A percentile compares a stretch with the other conserved stretches of the same genome.
phyloP scores from a whole-genome alignment of 208 protist genomes.

The Blastocrithidia nonstop region DNA sequence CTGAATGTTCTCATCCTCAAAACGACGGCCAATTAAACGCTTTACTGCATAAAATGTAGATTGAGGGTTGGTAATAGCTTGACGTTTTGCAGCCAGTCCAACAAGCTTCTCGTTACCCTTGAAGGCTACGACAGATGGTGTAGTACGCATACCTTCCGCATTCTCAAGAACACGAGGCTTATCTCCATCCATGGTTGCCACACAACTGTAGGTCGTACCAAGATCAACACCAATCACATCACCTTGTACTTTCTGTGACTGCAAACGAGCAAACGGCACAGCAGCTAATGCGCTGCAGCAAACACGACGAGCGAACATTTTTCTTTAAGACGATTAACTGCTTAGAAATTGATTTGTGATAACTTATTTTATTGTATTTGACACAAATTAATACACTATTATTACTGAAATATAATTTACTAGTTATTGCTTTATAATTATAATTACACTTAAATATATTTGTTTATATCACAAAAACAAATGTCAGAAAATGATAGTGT shows the following conservation, averaged over 20 bases:
- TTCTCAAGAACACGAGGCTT: constrained; percentile 84
- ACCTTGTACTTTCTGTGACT: constrained; percentile 51
- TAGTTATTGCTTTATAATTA: background rate
- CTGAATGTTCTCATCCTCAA: constrained; percentile 59
- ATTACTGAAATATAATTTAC: background rate
- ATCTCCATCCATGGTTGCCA: constrained; percentile 73
- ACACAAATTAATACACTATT: too few relatives aligned
- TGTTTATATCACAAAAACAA: too few relatives aligned
- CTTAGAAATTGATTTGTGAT: too few relatives aligned
- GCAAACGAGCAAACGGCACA: constrained; percentile 13
- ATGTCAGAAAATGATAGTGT: too few relatives aligned
- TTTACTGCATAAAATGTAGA: constrained; percentile 84
- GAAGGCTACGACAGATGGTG: constrained; percentile 74
- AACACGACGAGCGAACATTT: constrained; percentile 46
- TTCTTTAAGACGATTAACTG: background rate
- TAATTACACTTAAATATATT: background rate
- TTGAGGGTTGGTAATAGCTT: constrained; percentile 54
- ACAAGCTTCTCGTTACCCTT: constrained; percentile 71
- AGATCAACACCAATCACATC: constrained; percentile 77
- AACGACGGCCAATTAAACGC: constrained; percentile 66
- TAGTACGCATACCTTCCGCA: constrained; percentile 71
- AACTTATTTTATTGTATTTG: too few relatives aligned
- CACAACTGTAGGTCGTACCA: constrained; percentile 67
- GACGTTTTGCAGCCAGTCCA: constrained; percentile 55
- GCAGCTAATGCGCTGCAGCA: constrained; percentile 13